A percentile compares a stretch with the other conserved stretches of the same genome.
These are phyloP conservation scores for Ogataea pilisensis DNA, from an alignment of 805 yeast species.

Conservation along the genomic window DNA sequence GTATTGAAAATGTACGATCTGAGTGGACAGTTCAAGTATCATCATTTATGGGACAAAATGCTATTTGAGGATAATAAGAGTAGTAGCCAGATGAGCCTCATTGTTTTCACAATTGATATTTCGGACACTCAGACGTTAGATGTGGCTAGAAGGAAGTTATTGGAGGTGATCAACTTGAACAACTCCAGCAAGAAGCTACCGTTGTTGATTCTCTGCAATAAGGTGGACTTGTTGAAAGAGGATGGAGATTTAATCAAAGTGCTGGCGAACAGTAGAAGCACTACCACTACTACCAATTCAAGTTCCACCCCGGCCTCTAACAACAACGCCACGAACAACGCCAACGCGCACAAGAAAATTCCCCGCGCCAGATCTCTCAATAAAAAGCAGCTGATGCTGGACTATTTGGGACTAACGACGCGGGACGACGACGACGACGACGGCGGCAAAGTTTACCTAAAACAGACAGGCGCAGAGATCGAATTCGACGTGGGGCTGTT, in stretches of 20 bases:
- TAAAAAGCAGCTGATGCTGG: conserved; percentile 11
- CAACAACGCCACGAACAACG: background rate
- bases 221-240: conserved; percentile 21
- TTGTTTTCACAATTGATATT: conserved; percentile 28
- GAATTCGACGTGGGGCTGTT: too few relatives aligned
- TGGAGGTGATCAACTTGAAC: conserved; percentile 18
- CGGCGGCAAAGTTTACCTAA: too few relatives aligned
- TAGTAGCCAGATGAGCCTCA: conserved; percentile 12
- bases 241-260: background rate
- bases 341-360: background rate
- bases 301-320: background rate
- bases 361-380: background rate
- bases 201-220: conserved; percentile 28
- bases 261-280: background rate
- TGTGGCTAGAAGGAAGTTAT: conserved; percentile 17
- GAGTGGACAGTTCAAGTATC: conserved; percentile 29
- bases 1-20: conserved; percentile 24
- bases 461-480: too few relatives aligned
- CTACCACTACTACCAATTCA: background rate
- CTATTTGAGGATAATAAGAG: background rate
- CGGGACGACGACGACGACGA: conserved; percentile 1
- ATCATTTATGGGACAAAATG: conserved; percentile 21
- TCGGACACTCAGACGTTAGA: conserved; percentile 27
- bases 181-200: conserved; percentile 19
- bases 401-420: conserved; percentile 17